phyloP scores from a whole-genome alignment of 768 basidiomycete genomes.

The Coprinellus micaceus region DNA sequence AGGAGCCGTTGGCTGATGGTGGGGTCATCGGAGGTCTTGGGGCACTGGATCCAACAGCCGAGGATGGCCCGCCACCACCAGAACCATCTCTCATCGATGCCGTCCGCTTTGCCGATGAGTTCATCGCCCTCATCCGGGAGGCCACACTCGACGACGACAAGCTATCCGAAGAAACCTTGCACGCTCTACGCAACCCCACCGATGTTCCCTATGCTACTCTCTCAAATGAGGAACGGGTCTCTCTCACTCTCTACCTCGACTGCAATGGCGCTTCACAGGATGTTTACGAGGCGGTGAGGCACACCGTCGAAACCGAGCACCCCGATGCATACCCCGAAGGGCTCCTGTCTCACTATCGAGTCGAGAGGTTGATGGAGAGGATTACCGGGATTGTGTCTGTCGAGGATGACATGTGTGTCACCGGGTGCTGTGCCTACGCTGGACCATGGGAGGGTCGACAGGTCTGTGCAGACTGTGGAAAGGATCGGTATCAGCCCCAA shows the following conservation, averaged over 20 bases:
- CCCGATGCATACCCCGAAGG: background rate
- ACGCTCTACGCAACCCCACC: constrained; percentile 22
- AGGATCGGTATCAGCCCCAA: background rate
- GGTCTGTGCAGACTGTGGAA: constrained; percentile 16
- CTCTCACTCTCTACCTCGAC: constrained; percentile 10
- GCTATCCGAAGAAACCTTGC: constrained; percentile 18
- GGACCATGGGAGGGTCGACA: constrained; percentile 15
- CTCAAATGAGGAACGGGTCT: background rate
- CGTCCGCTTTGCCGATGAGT: background rate
- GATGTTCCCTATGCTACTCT: constrained; percentile 4
- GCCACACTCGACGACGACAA: constrained; percentile 25
- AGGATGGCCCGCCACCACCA: background rate
- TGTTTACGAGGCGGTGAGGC: background rate
- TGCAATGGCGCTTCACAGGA: background rate
- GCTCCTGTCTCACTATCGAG: constrained; percentile 26
- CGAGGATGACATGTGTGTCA: constrained; percentile 32
- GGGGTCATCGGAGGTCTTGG: background rate
- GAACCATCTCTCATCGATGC: background rate
- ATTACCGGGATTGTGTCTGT: constrained; percentile 27
- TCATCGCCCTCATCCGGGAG: background rate
- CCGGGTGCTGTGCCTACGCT: constrained; percentile 24
- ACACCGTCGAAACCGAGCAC: background rate
- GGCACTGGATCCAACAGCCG: background rate
- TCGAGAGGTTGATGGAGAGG: constrained; percentile 18
- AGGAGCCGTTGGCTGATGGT: no score